Evolutionary conservation across 1,284 basidiomycete species (phyloP), one percentile per base, ranked within the genome.

Genomic region (Chiua sp.): DNA sequence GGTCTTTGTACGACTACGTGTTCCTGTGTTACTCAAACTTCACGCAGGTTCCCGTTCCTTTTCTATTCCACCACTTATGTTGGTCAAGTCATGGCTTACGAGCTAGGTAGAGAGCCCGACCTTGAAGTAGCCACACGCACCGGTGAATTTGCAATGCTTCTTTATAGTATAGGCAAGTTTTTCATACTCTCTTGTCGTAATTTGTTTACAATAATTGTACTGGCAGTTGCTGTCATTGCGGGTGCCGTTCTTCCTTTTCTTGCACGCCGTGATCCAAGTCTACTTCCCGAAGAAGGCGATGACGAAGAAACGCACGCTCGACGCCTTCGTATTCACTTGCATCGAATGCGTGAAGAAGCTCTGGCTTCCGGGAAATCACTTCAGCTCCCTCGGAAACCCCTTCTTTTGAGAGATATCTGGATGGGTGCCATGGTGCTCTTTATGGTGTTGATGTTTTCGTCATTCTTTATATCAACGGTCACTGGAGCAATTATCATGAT

Each of bases 51-150:
- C 72, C 95, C 95, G 0, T 96, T 96, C 79, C 80, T 98, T 39
- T 98, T 98, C 77, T 98, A 97, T 72, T 87, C 93, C 20, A 98
- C 96, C 2, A 96, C 94, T 2, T 98, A 96, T 70, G 85, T 98
- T 60, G 91, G 93, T 8, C 93, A 97, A 76, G 83, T 97, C 28
- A 94, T 96, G 92, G 92, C 93, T 3, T 82, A 88, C 56, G 88
- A 96, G 71, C 75, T 85, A 1, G 81, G 82, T 12, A 69, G 77
- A 59, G 92, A 93, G 62, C 93, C 94, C 10, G 84, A 94, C 70
- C 80, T 84, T 28, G 93, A 96, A 51, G 67, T 86, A 32, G 96
- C 97, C 0, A 96, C 93, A 1, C 84, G 94, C 32, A 90, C 82
- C 8, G 96, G 96, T 50, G 93, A 93, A 69, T 85, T 95, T 65